These are phyloP conservation scores for Erysimum pusillum DNA, from an alignment of 441 rosid genomes.

Conservation along the genomic window DNA sequence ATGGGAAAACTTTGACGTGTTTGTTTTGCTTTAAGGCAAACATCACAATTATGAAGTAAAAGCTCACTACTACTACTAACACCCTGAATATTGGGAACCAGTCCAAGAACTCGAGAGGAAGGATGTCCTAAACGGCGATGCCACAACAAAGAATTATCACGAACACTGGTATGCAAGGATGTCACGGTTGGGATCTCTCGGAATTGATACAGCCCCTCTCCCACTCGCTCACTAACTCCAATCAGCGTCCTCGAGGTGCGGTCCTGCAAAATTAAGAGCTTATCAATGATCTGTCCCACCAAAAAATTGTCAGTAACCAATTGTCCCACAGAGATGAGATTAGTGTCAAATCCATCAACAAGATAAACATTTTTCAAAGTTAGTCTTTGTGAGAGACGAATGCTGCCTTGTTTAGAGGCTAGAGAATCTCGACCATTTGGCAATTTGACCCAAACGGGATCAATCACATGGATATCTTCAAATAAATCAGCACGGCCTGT, in stretches of 20 bases:
- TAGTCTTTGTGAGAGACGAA: background rate
- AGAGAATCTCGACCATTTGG: background rate
- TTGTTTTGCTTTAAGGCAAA: background rate
- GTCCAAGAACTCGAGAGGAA: background rate
- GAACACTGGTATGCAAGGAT: background rate
- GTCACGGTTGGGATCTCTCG: background rate
- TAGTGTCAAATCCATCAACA: background rate
- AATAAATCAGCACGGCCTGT: background rate
- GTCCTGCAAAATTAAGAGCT: too few relatives aligned
- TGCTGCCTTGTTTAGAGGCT: background rate
- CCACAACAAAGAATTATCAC: background rate
- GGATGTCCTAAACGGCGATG: background rate
- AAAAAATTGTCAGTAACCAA: too few relatives aligned
- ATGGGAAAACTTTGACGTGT: background rate
- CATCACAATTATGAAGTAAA: background rate
- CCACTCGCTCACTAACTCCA: too few relatives aligned
- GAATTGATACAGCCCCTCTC: background rate
- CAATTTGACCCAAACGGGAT: background rate
- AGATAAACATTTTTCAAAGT: background rate
- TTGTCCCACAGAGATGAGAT: too few relatives aligned
- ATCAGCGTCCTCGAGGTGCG: too few relatives aligned
- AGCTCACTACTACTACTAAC: background rate
- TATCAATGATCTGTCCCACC: too few relatives aligned
- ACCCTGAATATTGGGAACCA: background rate
- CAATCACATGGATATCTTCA: background rate